Base-by-base conservation (phyloP, 441 rosid genomes). In the Populus tomentosa region DNA sequence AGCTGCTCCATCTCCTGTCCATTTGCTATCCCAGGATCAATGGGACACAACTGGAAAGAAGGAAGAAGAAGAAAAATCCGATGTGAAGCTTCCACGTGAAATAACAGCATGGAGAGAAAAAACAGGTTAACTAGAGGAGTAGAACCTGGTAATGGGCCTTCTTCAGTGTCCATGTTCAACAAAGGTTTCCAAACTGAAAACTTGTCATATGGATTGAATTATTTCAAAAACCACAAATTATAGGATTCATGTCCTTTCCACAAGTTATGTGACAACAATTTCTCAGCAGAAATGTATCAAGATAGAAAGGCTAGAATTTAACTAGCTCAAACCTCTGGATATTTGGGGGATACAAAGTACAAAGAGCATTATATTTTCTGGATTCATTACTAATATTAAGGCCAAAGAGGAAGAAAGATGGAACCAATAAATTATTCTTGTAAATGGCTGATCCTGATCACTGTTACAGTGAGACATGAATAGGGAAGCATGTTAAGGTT, bases 1-100 rank as follows among this genome's bases (percentile, higher is more conserved):
- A 94, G 95, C 86, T 89, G 87, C 85, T 89, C 91, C 85, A 91
- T 80, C 89, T 94, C 97, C 77, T 84, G 92, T 72, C 81, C 82
- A 61, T 72, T 82, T 53, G 92, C 91, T 74, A 91, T 86, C 79
- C 96, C 96, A 70, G 84, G 81, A 80, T 94, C 97, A 72, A 94
- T 87, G 77, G 88, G 90, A 76, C 96, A 90, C 50, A 92, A 77
- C 97, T 90, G 91, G 69, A 78, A 82, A 21, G 78, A 14, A 77
- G 62, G 72, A 30, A 73, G 16, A 72, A 68, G 10, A 77, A 56
- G 71, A 87, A 83, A 78, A 59, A 59, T 7, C 24, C 2, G 6
- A 59, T 2, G 21, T 59, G 64, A 71, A 46, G 82, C 72, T 64
- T 24, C 64, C 62, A 40, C 2, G 67, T 53, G 72, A 18, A 46